Percentiles rank a stretch among this genome's conserved stretches.
Evolutionary conservation across 352 stramenopile species (phyloP).

Genomic region (Pelagophyceae sp.): DNA sequence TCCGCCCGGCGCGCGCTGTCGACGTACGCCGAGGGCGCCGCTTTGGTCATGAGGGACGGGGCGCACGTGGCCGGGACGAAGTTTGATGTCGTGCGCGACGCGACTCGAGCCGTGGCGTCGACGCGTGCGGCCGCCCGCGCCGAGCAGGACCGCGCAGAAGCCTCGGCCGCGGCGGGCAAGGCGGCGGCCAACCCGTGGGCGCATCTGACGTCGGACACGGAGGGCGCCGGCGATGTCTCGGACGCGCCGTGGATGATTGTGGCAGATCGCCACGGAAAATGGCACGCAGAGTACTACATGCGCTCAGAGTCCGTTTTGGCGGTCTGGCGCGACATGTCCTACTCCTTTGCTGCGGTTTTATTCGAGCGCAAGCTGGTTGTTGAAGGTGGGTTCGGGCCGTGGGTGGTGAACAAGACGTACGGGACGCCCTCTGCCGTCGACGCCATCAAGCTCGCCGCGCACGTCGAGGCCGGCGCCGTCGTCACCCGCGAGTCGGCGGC

Average conservation of each 20-base stretch:
- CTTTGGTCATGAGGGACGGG: slow-evolving; percentile 23
- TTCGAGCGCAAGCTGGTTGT: not conserved
- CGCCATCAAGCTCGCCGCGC: not conserved
- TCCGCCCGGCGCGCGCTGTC: slow-evolving; percentile 31
- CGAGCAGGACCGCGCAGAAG: slow-evolving; percentile 27
- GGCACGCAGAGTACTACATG: not conserved
- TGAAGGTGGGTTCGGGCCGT: no score
- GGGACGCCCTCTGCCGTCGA: not conserved
- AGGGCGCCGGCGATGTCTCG: not conserved
- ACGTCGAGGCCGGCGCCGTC: not conserved
- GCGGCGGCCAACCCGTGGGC: not conserved
- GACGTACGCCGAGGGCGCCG: slow-evolving; percentile 27
- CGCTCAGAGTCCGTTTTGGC: not conserved
- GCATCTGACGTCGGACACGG: not conserved
- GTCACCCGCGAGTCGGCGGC: not conserved
- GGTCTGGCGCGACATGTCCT: not conserved
- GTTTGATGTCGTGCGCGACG: slow-evolving; percentile 32
- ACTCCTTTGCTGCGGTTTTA: not conserved
- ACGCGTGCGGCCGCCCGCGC: slow-evolving; percentile 27
- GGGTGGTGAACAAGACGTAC: not conserved
- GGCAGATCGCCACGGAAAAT: not conserved
- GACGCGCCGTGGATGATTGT: not conserved
- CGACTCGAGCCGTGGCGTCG: slow-evolving; percentile 21
- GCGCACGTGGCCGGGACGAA: slow-evolving; percentile 24
- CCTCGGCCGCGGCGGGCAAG: not conserved